Base-by-base conservation (phyloP, 2,329 filamentous ascomycete genomes). In the Pyrenochaeta sp. region DNA sequence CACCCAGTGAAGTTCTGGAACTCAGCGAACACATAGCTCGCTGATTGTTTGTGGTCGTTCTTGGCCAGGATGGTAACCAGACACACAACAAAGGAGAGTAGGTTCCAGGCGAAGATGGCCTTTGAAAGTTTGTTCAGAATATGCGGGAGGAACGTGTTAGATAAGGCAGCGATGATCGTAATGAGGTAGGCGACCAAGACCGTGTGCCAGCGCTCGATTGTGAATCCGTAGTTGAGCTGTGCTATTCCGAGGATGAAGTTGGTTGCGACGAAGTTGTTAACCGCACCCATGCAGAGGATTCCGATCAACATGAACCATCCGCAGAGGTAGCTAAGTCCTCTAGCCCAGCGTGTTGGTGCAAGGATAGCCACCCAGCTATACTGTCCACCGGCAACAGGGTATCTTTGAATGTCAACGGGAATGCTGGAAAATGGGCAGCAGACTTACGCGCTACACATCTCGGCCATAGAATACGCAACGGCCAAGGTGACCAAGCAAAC, bases 331-430 rank as follows among this genome's bases (percentile, higher is more conserved):
- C 71, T 74, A 30, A 78, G 68, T 6, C 72, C 73, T 58, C 74
- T 65, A 5, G 77, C 74, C 61, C 68, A 69, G 56, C 61, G 66
- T 12, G 67, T 80, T 2, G 85, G 85, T 5, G 85, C 82, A 6
- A 87, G 75, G 1, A 86, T 82, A 3, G 83, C 84, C 15, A 86
- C 84, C 85, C 85, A 85, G 0, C 80, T 83, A 65, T 87, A 87
- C 64, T 86, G 84, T 6, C 85, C 83, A 32, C 85, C 83, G 8
- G 84, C 84, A 24, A 86, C 79, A 0, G 85, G 85, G 62, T 83
- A 86, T 5, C 65, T 67, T 24, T 1, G 34, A 47, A 9, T n/a
- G 28, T 68, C 13, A 67, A 58, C n/a, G 22, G 28, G 15, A 2
- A 27, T 27, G 12, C 25, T 8, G 5, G 39, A 2, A 10, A 13